Percentiles rank a stretch among this genome's conserved stretches.
Conservation (phyloP, 495 filamentous ascomycete genomes). For the Penicillium dipodomyicola region DNA sequence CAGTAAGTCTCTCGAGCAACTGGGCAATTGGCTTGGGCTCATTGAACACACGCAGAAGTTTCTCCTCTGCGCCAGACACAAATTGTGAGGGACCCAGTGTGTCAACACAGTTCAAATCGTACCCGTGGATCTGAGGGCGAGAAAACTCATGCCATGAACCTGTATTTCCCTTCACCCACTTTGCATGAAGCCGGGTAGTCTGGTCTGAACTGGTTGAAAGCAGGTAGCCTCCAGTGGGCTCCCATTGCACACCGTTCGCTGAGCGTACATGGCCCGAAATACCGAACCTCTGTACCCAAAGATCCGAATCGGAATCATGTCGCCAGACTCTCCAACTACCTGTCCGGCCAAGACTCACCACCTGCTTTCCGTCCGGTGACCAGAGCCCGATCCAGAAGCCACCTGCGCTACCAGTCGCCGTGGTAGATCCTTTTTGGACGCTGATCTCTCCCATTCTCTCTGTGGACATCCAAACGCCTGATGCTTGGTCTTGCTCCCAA, state of each 20-base stretch:
- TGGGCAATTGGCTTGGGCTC: slow-evolving; percentile 80
- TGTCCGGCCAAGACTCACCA: slow-evolving; percentile 82
- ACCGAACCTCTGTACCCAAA: slow-evolving; percentile 74
- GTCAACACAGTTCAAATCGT: slow-evolving; percentile 93
- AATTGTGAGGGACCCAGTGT: slow-evolving; percentile 68
- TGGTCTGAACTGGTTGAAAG: slow-evolving; percentile 89
- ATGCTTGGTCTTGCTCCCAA: slow-evolving; percentile 79
- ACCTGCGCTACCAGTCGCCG: slow-evolving; percentile 90
- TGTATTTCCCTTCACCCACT: slow-evolving; percentile 61
- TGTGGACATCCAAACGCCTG: slow-evolving; percentile 84
- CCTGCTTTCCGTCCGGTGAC: slow-evolving; percentile 71
- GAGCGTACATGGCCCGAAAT: slow-evolving; percentile 81
- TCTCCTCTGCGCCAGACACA: slow-evolving; percentile 96
- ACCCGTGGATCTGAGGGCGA: slow-evolving; percentile 95
- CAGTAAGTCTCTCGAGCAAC: slow-evolving; percentile 67
- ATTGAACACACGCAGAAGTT: slow-evolving; percentile 90
- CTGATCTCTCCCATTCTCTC: slow-evolving; percentile 90
- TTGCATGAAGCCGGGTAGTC: slow-evolving; percentile 87
- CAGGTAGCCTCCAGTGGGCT: slow-evolving; percentile 76
- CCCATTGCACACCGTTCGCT: slow-evolving; percentile 80
- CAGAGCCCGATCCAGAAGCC: slow-evolving; percentile 96
- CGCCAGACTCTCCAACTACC: slow-evolving; percentile 91
- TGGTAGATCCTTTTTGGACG: slow-evolving; percentile 88
- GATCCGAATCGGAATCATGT: slow-evolving; percentile 50
- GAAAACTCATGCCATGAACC: slow-evolving; percentile 92